phyloP scores from a whole-genome alignment of 2,329 filamentous ascomycete species.

The Fusarium concolor region DNA sequence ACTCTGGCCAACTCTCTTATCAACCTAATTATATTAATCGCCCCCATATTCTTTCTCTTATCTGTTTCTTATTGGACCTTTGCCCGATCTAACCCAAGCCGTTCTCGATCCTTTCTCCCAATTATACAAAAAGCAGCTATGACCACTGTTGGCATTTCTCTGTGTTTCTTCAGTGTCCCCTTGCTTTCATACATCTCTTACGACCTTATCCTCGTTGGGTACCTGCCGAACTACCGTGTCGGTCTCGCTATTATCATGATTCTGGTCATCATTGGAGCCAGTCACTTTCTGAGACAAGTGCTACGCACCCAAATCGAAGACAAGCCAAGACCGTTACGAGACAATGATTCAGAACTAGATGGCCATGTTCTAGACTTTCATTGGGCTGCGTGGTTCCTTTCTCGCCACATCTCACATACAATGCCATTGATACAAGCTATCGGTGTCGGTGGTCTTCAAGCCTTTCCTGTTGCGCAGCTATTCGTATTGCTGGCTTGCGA shows the following conservation, averaged over 20 bases:
- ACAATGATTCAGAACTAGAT: fast-evolving
- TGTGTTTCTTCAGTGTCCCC: slow-evolving; percentile 1
- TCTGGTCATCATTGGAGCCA: background rate
- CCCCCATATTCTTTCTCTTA: background rate
- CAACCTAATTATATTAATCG: background rate
- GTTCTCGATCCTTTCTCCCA: background rate
- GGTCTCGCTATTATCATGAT: background rate
- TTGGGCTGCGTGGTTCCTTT: background rate
- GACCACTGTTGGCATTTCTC: background rate
- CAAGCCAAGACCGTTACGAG: background rate
- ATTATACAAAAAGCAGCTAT: background rate
- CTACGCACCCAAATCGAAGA: background rate
- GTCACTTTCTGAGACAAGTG: background rate
- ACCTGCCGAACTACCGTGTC: background rate
- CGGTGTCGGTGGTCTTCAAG: background rate
- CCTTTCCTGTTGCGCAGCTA: background rate
- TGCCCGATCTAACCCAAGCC: background rate
- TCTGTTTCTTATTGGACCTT: background rate
- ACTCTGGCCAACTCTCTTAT: background rate
- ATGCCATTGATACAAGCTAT: background rate
- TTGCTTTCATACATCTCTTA: slow-evolving; percentile 1
- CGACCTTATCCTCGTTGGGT: background rate
- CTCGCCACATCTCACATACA: background rate
- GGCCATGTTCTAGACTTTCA: background rate
- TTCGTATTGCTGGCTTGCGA: background rate